A percentile compares a stretch with the other conserved stretches of the same genome.
These are phyloP conservation scores for Colletotrichum eleusines DNA, from an alignment of 2,329 filamentous ascomycete species.

Conservation along the genomic window DNA sequence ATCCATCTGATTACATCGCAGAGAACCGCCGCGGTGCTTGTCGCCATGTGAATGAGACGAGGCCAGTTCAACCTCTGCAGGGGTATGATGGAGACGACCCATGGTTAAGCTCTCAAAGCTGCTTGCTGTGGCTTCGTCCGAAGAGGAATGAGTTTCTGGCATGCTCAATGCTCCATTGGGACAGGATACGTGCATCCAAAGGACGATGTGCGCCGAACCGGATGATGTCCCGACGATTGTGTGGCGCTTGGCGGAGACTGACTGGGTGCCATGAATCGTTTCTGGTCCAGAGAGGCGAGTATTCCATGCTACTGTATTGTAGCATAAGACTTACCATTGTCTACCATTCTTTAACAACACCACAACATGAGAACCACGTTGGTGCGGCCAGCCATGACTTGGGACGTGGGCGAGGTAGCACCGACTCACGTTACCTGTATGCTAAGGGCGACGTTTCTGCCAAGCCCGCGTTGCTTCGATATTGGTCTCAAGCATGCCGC, in stretches of 20 bases:
- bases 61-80: neutral
- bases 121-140: conserved; percentile 17
- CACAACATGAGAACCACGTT: neutral
- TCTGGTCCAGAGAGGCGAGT: neutral
- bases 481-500: neutral
- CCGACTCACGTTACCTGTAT: neutral
- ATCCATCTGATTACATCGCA: neutral
- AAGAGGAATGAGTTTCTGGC: conserved; percentile 1
- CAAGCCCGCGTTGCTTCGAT: neutral
- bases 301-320: neutral
- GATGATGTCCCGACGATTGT: conserved; percentile 10
- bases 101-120: conserved; percentile 5
- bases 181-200: conserved; percentile 4
- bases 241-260: conserved; percentile 1
- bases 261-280: neutral
- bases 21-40: neutral
- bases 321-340: neutral
- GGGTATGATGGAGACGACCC: neutral
- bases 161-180: neutral
- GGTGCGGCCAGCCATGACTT: conserved; percentile 5
- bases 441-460: conserved; percentile 1
- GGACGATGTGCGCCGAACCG: neutral
- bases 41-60: neutral
- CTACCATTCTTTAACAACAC: neutral
- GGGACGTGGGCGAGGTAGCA: neutral